These are phyloP conservation scores for Poa pratensis DNA, from an alignment of 176 grass and related monocot genomes.

Conservation along the genomic window DNA sequence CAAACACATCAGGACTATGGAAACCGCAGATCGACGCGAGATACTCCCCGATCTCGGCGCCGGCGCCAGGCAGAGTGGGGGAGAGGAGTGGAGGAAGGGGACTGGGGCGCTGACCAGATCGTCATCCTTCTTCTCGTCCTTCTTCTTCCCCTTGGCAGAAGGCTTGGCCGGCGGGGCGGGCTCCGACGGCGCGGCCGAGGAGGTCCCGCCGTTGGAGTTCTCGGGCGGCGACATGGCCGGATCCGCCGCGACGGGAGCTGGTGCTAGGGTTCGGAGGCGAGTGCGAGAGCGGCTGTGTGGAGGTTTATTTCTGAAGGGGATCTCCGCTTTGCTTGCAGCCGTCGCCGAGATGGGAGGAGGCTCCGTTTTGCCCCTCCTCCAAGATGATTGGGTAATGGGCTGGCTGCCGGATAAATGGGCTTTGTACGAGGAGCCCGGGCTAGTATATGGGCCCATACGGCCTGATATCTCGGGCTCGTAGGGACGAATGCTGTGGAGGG, in stretches of 20 bases:
- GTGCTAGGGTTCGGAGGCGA: not conserved
- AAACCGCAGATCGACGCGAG: conserved; percentile 33
- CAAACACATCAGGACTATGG: not conserved
- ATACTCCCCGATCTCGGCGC: not conserved
- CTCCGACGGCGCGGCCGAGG: conserved; percentile 43
- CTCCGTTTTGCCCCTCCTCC: conserved; percentile 35
- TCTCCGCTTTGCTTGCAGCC: conserved; percentile 32
- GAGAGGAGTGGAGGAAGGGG: not conserved
- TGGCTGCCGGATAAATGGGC: not conserved
- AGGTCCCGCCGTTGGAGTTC: conserved; percentile 33
- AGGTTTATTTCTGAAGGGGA: conserved; percentile 29
- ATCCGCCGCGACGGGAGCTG: not conserved
- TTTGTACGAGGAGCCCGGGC: not conserved
- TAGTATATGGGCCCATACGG: not conserved
- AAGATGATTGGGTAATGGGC: conserved; percentile 24
- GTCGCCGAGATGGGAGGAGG: too few relatives aligned
- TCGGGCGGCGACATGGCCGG: conserved; percentile 49
- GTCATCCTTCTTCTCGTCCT: conserved; percentile 83
- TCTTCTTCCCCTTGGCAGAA: conserved; percentile 62
- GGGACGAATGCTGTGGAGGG: not conserved
- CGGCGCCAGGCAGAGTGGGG: not conserved
- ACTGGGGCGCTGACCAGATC: conserved; percentile 58
- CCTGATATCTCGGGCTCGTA: not conserved
- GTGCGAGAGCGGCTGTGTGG: not conserved
- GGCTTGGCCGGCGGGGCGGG: conserved; percentile 35